Base-by-base conservation (phyloP, 805 yeast genomes). In the Schizosaccharomyces cryophilus region DNA sequence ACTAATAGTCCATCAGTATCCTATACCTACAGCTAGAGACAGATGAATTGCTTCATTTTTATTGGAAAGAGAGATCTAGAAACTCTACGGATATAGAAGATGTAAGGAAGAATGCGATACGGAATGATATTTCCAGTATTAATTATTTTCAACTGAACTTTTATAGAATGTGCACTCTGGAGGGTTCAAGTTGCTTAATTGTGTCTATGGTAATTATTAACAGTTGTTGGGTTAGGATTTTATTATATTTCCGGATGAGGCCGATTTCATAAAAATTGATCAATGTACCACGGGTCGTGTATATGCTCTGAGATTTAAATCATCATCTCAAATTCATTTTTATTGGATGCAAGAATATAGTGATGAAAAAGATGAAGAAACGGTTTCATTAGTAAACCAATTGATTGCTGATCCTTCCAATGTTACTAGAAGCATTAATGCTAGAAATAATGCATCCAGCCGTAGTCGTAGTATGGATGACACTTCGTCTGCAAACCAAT, bases 241-340 rank as follows among this genome's bases (percentile, higher is more conserved):
- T 62, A 74, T 86, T 65, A 78, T 87, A 54, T 81, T 87, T 65
- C 93, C 94, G 0, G 95, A 94, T 1, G 95, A 87, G 67, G 90
- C 85, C 61, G 79, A 83, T 54, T 85, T 88, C 81, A 78, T 78
- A 64, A 85, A 79, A 61, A 80, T 85, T 55, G 70, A 75, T 60
- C 79, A 85, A 35, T 84, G 94, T 70, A 77, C 73, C 54, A 79
- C 87, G 0, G 95, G 95, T 17, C 75, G 95, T 63, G 88, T 87
- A 17, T 82, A 80, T 65, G 81, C 82, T 29, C 75, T 84, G 71
- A 77, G 78, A 63, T 83, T 83, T 69, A 73, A 76, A 65, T 75
- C 81, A 62, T 78, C 86, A 31, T 84, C 85, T 59, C 82, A 83
- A 45, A 74, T 77, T 62, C 68, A 70, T 62, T 64, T 76, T 62